Conservation (phyloP, 2,329 filamentous ascomycete genomes). For the Huntiella moniliformis region DNA sequence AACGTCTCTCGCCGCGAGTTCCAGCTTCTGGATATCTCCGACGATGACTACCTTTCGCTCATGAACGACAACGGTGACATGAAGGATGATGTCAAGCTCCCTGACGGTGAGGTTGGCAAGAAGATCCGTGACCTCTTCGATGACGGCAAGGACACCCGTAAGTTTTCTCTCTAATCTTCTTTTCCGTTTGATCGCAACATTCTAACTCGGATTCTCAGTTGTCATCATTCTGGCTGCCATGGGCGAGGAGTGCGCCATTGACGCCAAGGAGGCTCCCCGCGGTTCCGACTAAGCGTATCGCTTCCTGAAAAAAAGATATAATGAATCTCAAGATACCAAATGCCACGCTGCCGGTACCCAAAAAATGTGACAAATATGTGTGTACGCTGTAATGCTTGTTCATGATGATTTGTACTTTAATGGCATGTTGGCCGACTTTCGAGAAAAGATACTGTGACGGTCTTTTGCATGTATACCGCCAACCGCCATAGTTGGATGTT, state of each 20-base stretch:
- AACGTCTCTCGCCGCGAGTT: slow-evolving; percentile 80
- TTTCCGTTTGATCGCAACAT: not conserved
- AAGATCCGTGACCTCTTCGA: slow-evolving; percentile 70
- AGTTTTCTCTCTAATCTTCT: slow-evolving; percentile 23
- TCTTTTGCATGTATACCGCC: too few relatives aligned
- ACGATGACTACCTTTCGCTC: slow-evolving; percentile 73
- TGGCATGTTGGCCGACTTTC: too few relatives aligned
- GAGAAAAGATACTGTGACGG: too few relatives aligned
- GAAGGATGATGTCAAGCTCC: slow-evolving; percentile 91
- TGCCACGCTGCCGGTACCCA: not conserved
- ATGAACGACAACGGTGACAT: slow-evolving; percentile 73
- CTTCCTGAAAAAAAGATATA: slow-evolving; percentile 12
- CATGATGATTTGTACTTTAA: too few relatives aligned
- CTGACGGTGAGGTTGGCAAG: slow-evolving; percentile 73
- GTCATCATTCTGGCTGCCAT: slow-evolving; percentile 71
- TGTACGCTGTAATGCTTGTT: not conserved
- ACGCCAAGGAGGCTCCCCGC: slow-evolving; percentile 76
- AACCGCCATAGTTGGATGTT: too few relatives aligned
- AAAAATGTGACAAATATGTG: not conserved
- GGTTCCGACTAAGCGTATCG: slow-evolving; percentile 9
- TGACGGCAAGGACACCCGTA: slow-evolving; percentile 88
- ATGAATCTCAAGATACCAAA: slow-evolving; percentile 12
- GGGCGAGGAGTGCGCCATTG: slow-evolving; percentile 83
- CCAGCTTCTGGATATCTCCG: slow-evolving; percentile 82
- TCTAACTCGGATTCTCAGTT: slow-evolving; percentile 44